These are phyloP conservation scores for Pseudogymnoascus sp. DNA, from an alignment of 2,329 filamentous ascomycete genomes.

Conservation along the genomic window DNA sequence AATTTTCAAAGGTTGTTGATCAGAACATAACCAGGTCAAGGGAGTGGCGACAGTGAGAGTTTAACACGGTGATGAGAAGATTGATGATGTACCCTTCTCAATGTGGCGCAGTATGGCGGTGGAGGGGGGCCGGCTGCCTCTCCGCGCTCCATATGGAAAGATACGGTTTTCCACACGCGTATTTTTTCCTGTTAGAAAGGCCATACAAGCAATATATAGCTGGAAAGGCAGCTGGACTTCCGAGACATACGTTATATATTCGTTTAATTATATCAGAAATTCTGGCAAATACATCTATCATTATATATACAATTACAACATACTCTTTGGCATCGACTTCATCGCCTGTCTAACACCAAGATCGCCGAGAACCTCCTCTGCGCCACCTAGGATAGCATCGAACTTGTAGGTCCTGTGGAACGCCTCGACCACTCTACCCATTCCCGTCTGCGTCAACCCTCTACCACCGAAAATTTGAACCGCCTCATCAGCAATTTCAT, in stretches of 20 bases:
- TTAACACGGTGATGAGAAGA: neutral
- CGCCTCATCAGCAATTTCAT: conserved; percentile 76
- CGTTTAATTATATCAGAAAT: neutral
- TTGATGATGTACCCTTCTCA: too few species aligned
- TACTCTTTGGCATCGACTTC: conserved; percentile 76
- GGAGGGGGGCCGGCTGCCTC: too few species aligned
- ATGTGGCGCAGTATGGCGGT: too few species aligned
- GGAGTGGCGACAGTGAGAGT: neutral
- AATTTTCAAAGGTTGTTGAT: too few species aligned
- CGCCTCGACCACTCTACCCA: conserved; percentile 77
- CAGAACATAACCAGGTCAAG: neutral
- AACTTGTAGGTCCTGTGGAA: conserved; percentile 83
- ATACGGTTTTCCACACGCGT: too few species aligned
- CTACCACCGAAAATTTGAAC: conserved; percentile 83
- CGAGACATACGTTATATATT: neutral
- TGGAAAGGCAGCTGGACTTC: too few species aligned
- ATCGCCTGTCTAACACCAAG: conserved; percentile 77
- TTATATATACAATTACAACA: conserved; percentile 47
- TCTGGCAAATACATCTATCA: neutral
- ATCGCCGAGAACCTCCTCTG: conserved; percentile 76
- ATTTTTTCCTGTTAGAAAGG: neutral
- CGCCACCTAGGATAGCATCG: conserved; percentile 69
- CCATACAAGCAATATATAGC: neutral
- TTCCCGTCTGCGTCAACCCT: conserved; percentile 71
- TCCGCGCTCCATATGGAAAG: too few species aligned